Conservation (phyloP, 148 eudicot species). For the Gaultheria prostrata region DNA sequence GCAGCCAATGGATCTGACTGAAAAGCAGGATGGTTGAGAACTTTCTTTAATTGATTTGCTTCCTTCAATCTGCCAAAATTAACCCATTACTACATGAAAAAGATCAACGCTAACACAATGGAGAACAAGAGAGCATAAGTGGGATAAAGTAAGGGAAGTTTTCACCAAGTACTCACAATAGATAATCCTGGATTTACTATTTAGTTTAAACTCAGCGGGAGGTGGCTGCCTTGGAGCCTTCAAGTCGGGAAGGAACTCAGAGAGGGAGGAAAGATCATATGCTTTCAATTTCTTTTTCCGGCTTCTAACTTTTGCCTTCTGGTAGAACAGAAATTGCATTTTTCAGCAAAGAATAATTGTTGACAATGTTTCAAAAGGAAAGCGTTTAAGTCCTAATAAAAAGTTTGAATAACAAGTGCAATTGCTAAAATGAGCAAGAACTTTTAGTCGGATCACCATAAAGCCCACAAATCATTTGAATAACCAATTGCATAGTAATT, state of each 20-base stretch:
- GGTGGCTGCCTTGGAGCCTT: slow-evolving; percentile 32
- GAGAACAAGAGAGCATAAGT: neutral
- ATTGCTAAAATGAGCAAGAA: too few relatives aligned
- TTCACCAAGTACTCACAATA: slow-evolving; percentile 56
- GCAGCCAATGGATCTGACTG: slow-evolving; percentile 76
- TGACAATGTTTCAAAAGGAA: neutral
- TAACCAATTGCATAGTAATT: too few relatives aligned
- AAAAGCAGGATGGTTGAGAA: slow-evolving; percentile 55
- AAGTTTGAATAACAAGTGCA: neutral
- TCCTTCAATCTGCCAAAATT: slow-evolving; percentile 60
- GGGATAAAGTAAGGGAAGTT: neutral
- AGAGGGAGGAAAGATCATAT: slow-evolving; percentile 72
- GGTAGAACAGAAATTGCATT: slow-evolving; percentile 11
- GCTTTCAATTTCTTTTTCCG: slow-evolving; percentile 70
- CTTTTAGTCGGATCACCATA: too few relatives aligned
- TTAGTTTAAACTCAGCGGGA: slow-evolving; percentile 47
- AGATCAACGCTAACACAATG: neutral
- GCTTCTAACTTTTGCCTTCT: slow-evolving; percentile 50
- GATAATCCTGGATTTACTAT: slow-evolving; percentile 58
- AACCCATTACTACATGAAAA: neutral
- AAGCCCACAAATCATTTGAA: too few relatives aligned
- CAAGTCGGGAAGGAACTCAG: slow-evolving; percentile 73
- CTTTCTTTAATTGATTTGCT: slow-evolving; percentile 49
- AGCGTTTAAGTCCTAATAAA: neutral
- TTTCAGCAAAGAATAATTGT: neutral